Evolutionary conservation across 768 basidiomycete species (phyloP), one percentile per base, ranked within the genome.

Genomic region (Leucogyrophana mollusca): DNA sequence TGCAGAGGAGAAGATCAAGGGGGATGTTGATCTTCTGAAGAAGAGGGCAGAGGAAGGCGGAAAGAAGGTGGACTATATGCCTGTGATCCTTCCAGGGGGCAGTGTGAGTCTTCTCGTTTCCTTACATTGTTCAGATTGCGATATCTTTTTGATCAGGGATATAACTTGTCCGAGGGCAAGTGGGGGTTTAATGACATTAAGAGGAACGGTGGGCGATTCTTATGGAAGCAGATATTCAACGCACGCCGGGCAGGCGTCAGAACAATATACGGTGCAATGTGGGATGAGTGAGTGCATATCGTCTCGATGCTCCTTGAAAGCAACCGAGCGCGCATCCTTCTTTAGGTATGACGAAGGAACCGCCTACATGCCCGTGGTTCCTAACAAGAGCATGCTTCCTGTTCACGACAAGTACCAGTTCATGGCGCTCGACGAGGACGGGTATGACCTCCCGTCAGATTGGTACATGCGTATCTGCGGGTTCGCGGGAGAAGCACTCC

Each of bases 401-500:
- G 68, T 73, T 45, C 74, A 76, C n/a, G 75, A 80, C 14, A 68
- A 73, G 42, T 80, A 72, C 56, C 71, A 71, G 14, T 85, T 89
- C 55, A 63, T 91, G 54, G 83, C 87, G 8, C 72, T 90, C 14
- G 90, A 93, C 55, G 82, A 76, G 50, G 90, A 91, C 54, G 89
- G 88, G 3, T 76, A 82, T 54, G 84, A 87, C 51, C 60, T 90
- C 14, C 88, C 89, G 1, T 68, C 83, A 21, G 90, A 93, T 67
- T 93, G 90, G 90, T 88, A 87, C 60, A 87, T 88, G 85, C 79
- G 88, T 17, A 80, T 90, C 42, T 79, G 76, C 56, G 87, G 87
- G 13, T 79, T 86, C 54, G 84, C 83, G 3, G 84, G 76, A 0
- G 85, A 89, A 63, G 78, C 71, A 21, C 67, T 90, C 23, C 80